phyloP scores from a whole-genome alignment of 768 basidiomycete species.

The Leucocoprinus birnbaumii region DNA sequence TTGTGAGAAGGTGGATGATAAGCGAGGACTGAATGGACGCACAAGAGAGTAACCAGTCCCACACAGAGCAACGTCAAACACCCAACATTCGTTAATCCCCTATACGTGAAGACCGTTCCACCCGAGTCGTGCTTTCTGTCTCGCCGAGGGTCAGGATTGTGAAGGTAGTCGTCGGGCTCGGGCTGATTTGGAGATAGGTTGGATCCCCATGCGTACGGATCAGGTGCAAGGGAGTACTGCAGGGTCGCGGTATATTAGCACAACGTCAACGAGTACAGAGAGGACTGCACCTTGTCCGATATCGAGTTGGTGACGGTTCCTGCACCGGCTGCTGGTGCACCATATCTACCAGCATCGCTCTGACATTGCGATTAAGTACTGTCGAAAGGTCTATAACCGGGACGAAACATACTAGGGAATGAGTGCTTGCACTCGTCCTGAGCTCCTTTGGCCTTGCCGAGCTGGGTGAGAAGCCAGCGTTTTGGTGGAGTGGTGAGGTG shows the following conservation, averaged over 20 bases:
- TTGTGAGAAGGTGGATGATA: not conserved
- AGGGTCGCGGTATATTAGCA: constrained; percentile 3
- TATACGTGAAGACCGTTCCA: constrained; percentile 59
- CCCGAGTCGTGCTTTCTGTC: constrained; percentile 56
- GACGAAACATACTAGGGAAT: constrained; percentile 36
- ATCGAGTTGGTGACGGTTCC: constrained; percentile 37
- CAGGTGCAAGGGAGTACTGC: constrained; percentile 72
- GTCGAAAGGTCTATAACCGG: not conserved
- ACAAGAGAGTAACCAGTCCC: constrained; percentile 62
- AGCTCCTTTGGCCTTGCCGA: not conserved
- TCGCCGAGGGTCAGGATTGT: constrained; percentile 67
- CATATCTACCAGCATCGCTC: constrained; percentile 40
- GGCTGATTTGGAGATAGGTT: constrained; percentile 53
- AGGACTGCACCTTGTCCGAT: constrained; percentile 50
- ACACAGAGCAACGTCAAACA: constrained; percentile 56
- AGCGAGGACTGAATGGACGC: constrained; percentile 21
- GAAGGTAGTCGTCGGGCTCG: constrained; percentile 70
- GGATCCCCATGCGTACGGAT: constrained; percentile 71
- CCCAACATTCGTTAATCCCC: constrained; percentile 72
- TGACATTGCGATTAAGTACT: constrained; percentile 15
- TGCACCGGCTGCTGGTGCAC: constrained; percentile 22
- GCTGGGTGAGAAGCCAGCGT: not conserved
- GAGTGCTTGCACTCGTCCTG: constrained; percentile 25
- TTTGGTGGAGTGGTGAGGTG: not conserved
- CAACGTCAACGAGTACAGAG: constrained; percentile 2